phyloP scores from a whole-genome alignment of 202 grass and related monocot genomes.

The Panicum hallii region DNA sequence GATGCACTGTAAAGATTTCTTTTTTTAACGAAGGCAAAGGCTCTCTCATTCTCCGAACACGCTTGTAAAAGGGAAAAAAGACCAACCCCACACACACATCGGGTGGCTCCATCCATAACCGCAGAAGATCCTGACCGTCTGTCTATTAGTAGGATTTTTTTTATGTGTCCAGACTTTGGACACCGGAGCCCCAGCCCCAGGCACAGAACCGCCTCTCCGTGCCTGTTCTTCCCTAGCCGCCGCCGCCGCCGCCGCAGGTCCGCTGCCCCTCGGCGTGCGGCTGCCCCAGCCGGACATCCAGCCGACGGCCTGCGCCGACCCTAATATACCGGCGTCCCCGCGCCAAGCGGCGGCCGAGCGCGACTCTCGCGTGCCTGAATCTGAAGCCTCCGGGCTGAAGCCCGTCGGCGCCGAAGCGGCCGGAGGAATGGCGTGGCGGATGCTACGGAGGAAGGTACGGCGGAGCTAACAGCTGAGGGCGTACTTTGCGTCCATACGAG shows the following conservation, averaged over 20 bases:
- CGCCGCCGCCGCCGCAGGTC: conserved; percentile 2
- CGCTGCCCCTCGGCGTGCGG: background rate
- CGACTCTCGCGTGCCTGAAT: background rate
- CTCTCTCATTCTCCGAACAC: no score
- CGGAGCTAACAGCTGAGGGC: background rate
- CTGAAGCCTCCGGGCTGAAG: background rate
- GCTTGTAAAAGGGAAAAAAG: no score
- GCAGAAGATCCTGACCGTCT: background rate
- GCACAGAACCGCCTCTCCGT: background rate
- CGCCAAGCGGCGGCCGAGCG: background rate
- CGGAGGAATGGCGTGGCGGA: conserved; percentile 56
- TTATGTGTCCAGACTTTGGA: background rate
- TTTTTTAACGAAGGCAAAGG: no score
- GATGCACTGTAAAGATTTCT: no score
- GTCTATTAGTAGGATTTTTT: no score
- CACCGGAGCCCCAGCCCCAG: background rate
- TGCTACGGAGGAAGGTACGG: conserved; percentile 58
- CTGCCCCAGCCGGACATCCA: background rate
- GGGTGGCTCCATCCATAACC: background rate
- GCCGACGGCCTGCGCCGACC: background rate
- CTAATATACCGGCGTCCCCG: background rate
- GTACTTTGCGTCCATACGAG: background rate
- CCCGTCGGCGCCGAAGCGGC: background rate
- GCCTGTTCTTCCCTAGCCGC: background rate
- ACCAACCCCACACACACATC: no score